Percentiles rank a stretch among this genome's conserved stretches.
These are phyloP conservation scores for Mycena crocata DNA, from an alignment of 768 basidiomycete genomes.

Conservation along the genomic window DNA sequence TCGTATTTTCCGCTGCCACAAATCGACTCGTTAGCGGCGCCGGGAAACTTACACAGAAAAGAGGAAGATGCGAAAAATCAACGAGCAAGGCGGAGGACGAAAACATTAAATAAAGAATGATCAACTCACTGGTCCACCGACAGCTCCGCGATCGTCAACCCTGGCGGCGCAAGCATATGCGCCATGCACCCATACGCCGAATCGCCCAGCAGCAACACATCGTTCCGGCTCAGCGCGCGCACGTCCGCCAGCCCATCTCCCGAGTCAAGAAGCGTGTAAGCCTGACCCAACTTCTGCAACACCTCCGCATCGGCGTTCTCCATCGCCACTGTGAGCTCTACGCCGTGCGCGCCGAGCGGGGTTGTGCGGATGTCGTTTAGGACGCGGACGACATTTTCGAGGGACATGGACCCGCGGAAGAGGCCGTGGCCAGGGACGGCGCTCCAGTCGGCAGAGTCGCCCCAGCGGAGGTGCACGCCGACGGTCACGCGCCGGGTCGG, in stretches of 20 bases:
- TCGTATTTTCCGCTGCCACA: neutral
- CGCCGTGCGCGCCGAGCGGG: neutral
- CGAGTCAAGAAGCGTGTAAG: constrained; percentile 2
- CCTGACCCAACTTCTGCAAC: neutral
- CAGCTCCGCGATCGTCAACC: neutral
- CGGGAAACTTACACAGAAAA: too few species aligned
- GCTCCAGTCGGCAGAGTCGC: neutral
- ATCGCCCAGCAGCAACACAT: neutral
- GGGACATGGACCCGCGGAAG: neutral
- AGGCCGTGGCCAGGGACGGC: too few species aligned
- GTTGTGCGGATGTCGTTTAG: neutral
- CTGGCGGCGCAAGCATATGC: neutral
- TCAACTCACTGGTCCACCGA: too few species aligned
- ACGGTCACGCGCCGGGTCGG: neutral
- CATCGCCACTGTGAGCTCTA: neutral
- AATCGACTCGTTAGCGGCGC: too few species aligned
- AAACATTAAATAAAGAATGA: too few species aligned
- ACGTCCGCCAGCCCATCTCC: neutral
- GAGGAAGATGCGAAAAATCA: too few species aligned
- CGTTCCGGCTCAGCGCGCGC: neutral
- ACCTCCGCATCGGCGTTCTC: neutral
- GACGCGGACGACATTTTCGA: neutral
- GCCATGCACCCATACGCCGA: neutral
- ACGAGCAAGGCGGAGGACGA: too few species aligned
- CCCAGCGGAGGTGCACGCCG: neutral